Evolutionary conservation across 2,329 filamentous ascomycete species (phyloP), one percentile per base, ranked within the genome.

Genomic region (Aspergillus nomiae): DNA sequence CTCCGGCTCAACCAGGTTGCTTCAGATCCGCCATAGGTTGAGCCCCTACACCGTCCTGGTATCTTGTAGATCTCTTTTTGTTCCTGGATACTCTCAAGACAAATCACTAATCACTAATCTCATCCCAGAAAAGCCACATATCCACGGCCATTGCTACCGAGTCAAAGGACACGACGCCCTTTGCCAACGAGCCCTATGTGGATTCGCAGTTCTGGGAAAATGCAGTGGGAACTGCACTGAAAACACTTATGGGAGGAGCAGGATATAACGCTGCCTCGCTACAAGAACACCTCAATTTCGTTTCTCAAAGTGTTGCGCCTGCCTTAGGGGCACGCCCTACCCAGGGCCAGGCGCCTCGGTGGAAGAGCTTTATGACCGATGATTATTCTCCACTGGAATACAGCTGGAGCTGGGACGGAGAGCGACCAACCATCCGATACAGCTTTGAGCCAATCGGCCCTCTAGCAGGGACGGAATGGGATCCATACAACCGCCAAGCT

Each of bases 291-390:
- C 53, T 55, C 26, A 10, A 5, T n/a, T 55, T 55, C 32, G 43
- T 48, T 30, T 59, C 43, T 28, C 11, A 28, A 21, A 24, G 19
- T 12, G 57, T 59, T 30, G 43, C 43, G 12, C 57, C 57, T 26
- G 32, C 12, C n/a, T 28, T 59, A 16, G 57, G 57, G 12, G 19
- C 57, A n/a, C 45, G 57, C n/a, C 57, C 57, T 14, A 55, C 9
- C 19, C 21, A 26, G 14, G 4, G 34, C 24, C 43, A 45, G 6
- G 12, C 32, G 14, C 30, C 57, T 48, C 59, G 11, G 14, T 61
- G 59, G 59, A 57, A 41, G 36, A 46, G 36, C n/a, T 61, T 61
- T 45, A 56, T 61, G 51, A 61, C 59, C 7, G 59, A 61, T 16
- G 59, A 61, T 32, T 57, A 48, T 8, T 36, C 59, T 21, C 59